Evolutionary conservation across 192 early-diverging fungal genomes (phyloP), one percentile per base, ranked within the genome.

Genomic region (Irineochytrium annulatum): DNA sequence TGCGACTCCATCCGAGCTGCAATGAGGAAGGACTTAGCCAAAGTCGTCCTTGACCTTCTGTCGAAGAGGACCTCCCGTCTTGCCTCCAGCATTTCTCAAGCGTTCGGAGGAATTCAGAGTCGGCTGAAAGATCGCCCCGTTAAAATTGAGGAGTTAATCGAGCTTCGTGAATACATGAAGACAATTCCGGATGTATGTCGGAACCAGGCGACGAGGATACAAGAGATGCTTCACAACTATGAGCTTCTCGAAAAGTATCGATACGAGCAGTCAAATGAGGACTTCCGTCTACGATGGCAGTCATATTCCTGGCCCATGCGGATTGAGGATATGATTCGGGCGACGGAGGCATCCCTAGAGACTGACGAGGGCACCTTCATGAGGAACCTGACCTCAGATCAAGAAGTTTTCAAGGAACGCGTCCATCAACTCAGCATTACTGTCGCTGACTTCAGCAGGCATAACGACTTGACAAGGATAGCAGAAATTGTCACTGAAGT

Each of bases 341-440:
- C 59, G 2, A 77, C 78, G 13, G 79, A 84, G 60, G 54, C 67
- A 0, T 55, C 72, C 0, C 66, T 80, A 5, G 77, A 77, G 32
- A 53, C 58, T n/a, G 83, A 85, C 37, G 78, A 84, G 52, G 53
- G 56, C 35, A 59, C 53, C 32, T 85, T 85, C 67, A 43, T 76
- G 20, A 61, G 70, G 5, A 79, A 70, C 59, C 65, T 85, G n/a
- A 54, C 60, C 16, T 66, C 73, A 26, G 83, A 85, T 54, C 83
- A 85, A 65, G 83, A 85, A 62, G 66, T 81, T 3, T 85, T 85
- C 72, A 82, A 82, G 55, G 83, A 85, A 55, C 66, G 77, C 11
- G 55, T 85, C 27, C 61, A 75, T 56, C 62, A 61, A 17, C 52
- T 85, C 20, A 55, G 60, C 26, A 64, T 69, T n/a, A 57, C 74